Percentiles rank a stretch among this genome's conserved stretches.
phyloP scores from a whole-genome alignment of 345 rosid genomes.

The Camelina sativa region DNA sequence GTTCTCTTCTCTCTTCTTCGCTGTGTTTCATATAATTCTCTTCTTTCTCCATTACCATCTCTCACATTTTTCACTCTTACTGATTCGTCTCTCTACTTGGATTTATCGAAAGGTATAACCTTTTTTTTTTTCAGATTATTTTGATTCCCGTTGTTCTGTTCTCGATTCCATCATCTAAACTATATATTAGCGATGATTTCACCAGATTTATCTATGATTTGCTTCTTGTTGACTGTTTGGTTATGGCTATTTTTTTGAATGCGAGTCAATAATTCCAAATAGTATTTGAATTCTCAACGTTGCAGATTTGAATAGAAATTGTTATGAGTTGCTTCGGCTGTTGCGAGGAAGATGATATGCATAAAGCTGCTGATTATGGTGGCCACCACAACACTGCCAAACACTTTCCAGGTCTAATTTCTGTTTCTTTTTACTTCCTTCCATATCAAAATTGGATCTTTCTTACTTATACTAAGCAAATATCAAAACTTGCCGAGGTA shows the following conservation, averaged over 20 bases:
- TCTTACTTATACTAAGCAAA: neutral
- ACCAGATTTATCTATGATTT: too few species aligned
- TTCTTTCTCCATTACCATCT: neutral
- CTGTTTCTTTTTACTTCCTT: neutral
- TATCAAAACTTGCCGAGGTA: neutral
- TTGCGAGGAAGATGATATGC: constrained; percentile 74
- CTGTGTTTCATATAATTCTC: neutral
- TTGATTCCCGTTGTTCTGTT: neutral
- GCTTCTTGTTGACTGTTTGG: too few species aligned
- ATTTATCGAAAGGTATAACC: neutral
- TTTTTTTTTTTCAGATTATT: neutral
- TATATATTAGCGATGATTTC: too few species aligned
- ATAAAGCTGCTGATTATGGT: constrained; percentile 69
- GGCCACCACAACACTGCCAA: constrained; percentile 60
- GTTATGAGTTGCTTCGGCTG: constrained; percentile 85
- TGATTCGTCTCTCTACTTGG: neutral
- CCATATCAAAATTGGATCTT: neutral
- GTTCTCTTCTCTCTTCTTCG: neutral
- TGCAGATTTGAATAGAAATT: constrained; percentile 8
- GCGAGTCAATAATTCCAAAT: neutral
- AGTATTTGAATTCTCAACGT: too few species aligned
- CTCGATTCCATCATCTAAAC: neutral
- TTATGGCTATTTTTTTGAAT: too few species aligned
- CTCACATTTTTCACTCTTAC: constrained; percentile 3
- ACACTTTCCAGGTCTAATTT: constrained; percentile 58